Conservation (phyloP, 106 monocot species). For the Acanthochlamys bracteata region DNA sequence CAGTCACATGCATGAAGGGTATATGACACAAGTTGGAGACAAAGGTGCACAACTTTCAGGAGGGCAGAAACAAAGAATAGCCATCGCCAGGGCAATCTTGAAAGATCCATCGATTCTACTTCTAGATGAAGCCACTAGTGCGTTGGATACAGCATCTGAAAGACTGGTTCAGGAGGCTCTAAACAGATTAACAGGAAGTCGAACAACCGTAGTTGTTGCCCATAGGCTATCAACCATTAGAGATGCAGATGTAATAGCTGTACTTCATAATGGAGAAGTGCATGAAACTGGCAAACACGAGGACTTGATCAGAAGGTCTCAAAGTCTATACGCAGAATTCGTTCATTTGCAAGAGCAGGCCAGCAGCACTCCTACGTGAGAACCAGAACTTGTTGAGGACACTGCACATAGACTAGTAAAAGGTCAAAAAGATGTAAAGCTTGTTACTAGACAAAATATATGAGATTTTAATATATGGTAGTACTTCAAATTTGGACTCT, state of each 20-base stretch:
- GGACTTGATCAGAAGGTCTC: conserved; percentile 10
- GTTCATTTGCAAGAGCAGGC: conserved; percentile 14
- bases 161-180: conserved; percentile 25
- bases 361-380: neutral
- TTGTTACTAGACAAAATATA: too few species aligned
- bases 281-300: conserved; percentile 10
- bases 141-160: conserved; percentile 25
- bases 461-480: too few species aligned
- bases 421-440: too few species aligned
- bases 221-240: conserved; percentile 33
- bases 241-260: conserved; percentile 17
- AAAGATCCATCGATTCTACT: conserved; percentile 31
- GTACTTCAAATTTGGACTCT: too few species aligned
- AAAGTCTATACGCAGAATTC: conserved; percentile 13
- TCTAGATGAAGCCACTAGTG: conserved; percentile 30
- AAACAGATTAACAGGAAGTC: conserved; percentile 18
- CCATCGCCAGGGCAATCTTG: conserved; percentile 25
- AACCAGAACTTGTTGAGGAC: neutral
- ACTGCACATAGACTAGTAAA: too few species aligned
- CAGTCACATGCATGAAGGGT: conserved; percentile 20
- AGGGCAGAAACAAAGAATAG: conserved; percentile 31
- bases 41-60: conserved; percentile 23
- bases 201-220: conserved; percentile 21
- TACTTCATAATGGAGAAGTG: conserved; percentile 10
- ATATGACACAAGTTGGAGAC: conserved; percentile 24